phyloP scores from a whole-genome alignment of 1,139 yeast species.

The Sugiyamaella sp. region DNA sequence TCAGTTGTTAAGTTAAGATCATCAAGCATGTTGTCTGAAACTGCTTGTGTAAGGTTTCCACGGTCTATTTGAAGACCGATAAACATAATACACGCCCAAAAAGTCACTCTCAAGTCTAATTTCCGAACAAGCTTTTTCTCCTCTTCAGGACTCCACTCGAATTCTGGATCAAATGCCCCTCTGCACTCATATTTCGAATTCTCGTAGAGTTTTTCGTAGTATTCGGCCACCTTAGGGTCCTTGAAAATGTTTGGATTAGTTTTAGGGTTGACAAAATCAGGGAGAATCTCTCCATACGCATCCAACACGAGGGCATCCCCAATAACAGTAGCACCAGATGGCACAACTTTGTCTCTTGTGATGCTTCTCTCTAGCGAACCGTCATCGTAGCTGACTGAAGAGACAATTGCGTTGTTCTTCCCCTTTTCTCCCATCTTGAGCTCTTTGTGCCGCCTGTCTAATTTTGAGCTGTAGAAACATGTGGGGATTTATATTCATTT shows the following conservation, averaged over 20 bases:
- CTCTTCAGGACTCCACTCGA: slow-evolving; percentile 51
- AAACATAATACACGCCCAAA: slow-evolving; percentile 50
- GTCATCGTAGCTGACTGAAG: not conserved
- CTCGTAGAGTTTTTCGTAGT: slow-evolving; percentile 47
- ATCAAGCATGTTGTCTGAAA: slow-evolving; percentile 50
- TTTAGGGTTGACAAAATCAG: not conserved
- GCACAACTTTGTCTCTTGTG: not conserved
- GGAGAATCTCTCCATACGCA: not conserved
- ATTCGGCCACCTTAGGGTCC: slow-evolving; percentile 49
- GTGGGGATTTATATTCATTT: no score
- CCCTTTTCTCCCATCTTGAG: no score
- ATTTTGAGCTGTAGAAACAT: no score
- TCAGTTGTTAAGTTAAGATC: slow-evolving; percentile 51
- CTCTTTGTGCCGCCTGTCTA: no score
- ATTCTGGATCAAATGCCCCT: slow-evolving; percentile 50
- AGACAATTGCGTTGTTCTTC: no score
- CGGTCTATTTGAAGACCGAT: slow-evolving; percentile 56
- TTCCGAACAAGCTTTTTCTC: slow-evolving; percentile 48
- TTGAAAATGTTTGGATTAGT: slow-evolving; percentile 28
- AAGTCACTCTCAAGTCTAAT: slow-evolving; percentile 49
- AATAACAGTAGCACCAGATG: not conserved
- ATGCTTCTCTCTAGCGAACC: not conserved
- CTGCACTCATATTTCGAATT: slow-evolving; percentile 50
- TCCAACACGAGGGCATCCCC: not conserved
- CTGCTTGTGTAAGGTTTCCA: slow-evolving; percentile 53